These are phyloP conservation scores for Ramaria sp. DNA, from an alignment of 768 basidiomycete genomes.

Conservation along the genomic window DNA sequence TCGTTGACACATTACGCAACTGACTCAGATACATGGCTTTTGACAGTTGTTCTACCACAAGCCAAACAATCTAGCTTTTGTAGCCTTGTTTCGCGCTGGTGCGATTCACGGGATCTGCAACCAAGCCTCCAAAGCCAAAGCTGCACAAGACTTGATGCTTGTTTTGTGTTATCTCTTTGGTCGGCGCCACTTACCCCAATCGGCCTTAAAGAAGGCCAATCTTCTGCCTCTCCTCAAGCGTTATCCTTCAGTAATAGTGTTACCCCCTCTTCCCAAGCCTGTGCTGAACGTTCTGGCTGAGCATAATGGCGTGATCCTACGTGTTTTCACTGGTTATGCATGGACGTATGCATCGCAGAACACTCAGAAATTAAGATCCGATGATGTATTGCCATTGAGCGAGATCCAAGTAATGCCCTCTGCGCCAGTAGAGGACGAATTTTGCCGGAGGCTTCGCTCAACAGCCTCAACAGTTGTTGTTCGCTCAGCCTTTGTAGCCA, in stretches of 20 bases:
- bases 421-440: conserved; percentile 8
- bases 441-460: conserved; percentile 26
- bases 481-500: conserved; percentile 56
- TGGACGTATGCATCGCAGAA: conserved; percentile 34
- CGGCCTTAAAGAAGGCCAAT: conserved; percentile 29
- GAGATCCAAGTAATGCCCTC: conserved; percentile 4
- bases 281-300: conserved; percentile 30
- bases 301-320: conserved; percentile 39
- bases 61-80: conserved; percentile 59
- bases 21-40: background rate
- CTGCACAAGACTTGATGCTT: conserved; percentile 39
- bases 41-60: conserved; percentile 36
- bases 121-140: conserved; percentile 23
- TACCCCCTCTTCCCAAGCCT: conserved; percentile 35
- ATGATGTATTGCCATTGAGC: conserved; percentile 41
- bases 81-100: conserved; percentile 44
- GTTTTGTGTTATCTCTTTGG: conserved; percentile 56
- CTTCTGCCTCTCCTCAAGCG: conserved; percentile 25
- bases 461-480: conserved; percentile 28
- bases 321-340: conserved; percentile 47
- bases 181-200: conserved; percentile 37
- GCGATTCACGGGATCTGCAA: conserved; percentile 47
- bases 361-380: conserved; percentile 26
- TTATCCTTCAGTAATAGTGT: conserved; percentile 45
- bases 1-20: background rate